Evolutionary conservation across 495 filamentous ascomycete genomes (phyloP).

Genomic region (Hypoxylon crocopeplum): DNA sequence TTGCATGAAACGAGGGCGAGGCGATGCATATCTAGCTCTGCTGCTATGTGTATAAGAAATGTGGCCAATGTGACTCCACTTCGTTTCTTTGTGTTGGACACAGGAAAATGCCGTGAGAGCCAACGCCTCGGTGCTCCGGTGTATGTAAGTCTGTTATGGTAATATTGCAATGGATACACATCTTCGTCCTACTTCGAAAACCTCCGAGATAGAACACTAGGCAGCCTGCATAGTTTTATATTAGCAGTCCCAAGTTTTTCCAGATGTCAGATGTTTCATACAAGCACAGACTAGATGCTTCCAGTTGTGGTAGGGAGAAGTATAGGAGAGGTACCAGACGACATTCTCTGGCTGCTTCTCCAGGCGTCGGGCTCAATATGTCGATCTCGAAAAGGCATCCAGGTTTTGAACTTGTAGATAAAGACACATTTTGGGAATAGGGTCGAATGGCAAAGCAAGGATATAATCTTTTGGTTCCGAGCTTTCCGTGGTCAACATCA

Average conservation of each 20-base stretch:
- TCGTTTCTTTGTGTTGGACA: constrained; percentile 10
- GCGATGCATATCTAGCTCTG: constrained; percentile 1
- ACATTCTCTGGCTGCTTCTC: too few relatives aligned
- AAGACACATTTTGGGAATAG: constrained; percentile 2
- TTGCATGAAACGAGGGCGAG: constrained; percentile 9
- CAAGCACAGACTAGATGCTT: too few relatives aligned
- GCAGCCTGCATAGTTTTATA: too few relatives aligned
- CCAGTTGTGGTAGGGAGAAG: too few relatives aligned
- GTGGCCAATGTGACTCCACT: constrained; percentile 14
- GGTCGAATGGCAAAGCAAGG: constrained; percentile 23
- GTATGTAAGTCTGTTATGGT: background rate
- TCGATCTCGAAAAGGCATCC: constrained; percentile 6
- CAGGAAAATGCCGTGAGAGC: constrained; percentile 5
- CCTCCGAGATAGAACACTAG: too few relatives aligned
- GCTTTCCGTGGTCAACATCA: constrained; percentile 29
- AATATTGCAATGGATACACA: background rate
- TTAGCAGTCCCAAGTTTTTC: too few relatives aligned
- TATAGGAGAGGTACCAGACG: too few relatives aligned
- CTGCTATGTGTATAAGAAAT: constrained; percentile 6
- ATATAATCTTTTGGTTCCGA: constrained; percentile 24
- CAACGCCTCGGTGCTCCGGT: background rate
- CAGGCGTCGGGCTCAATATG: background rate
- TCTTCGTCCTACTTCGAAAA: too few relatives aligned
- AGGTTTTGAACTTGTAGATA: background rate
- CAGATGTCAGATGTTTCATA: too few relatives aligned